These are phyloP conservation scores for Ophiostoma novo-ulmi DNA, from an alignment of 2,329 filamentous ascomycete species.

Conservation along the genomic window DNA sequence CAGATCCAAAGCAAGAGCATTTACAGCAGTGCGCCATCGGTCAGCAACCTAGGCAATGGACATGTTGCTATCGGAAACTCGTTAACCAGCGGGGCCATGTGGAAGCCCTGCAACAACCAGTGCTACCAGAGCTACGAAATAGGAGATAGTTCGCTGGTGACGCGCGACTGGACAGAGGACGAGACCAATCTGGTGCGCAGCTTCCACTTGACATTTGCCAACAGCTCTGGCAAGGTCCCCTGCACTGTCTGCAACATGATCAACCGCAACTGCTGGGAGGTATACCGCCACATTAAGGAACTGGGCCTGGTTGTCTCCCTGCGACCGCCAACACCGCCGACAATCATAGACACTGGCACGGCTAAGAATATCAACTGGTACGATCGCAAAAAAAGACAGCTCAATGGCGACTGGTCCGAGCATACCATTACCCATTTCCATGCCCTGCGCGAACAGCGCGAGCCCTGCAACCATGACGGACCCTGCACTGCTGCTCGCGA, in stretches of 20 bases:
- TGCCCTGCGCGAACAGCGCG: constrained; percentile 52
- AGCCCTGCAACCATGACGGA: constrained; percentile 65
- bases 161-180: constrained; percentile 44
- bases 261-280: constrained; percentile 49
- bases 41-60: not conserved
- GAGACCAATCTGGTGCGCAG: constrained; percentile 46
- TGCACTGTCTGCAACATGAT: constrained; percentile 49
- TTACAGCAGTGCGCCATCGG: not conserved
- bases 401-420: constrained; percentile 52
- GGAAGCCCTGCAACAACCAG: constrained; percentile 37
- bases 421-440: constrained; percentile 52
- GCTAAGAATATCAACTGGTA: constrained; percentile 50
- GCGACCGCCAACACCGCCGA: constrained; percentile 28
- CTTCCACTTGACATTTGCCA: constrained; percentile 42
- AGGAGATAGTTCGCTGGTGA: constrained; percentile 33
- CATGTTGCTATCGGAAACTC: not conserved
- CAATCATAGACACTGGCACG: constrained; percentile 32
- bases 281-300: constrained; percentile 42
- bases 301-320: constrained; percentile 36
- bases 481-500: constrained; percentile 53
- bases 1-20: constrained; percentile 6
- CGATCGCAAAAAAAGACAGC: constrained; percentile 50
- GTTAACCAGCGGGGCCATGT: not conserved
- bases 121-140: constrained; percentile 41
- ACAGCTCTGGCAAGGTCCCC: constrained; percentile 42